Conservation (phyloP, 192 early-diverging fungal genomes). For the Dissophora ornata region DNA sequence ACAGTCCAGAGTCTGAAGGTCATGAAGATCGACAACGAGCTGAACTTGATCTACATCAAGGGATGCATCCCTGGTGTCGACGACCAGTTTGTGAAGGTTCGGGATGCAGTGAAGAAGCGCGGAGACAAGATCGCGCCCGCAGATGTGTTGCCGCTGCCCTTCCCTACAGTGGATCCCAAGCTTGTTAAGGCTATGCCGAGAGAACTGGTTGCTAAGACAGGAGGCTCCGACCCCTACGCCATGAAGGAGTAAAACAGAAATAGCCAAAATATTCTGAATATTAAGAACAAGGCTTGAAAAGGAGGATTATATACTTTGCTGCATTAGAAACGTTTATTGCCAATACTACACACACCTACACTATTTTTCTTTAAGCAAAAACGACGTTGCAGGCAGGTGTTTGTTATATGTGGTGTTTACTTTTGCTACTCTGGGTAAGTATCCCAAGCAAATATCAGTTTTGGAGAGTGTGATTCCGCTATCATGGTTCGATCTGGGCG, state of each 20-base stretch:
- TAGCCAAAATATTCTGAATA: neutral
- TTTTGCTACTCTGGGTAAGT: too few species aligned
- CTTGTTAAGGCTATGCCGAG: constrained; percentile 57
- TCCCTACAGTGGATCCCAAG: constrained; percentile 75
- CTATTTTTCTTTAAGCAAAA: too few species aligned
- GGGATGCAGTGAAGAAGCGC: constrained; percentile 86
- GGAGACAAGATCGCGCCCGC: constrained; percentile 72
- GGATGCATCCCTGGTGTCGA: constrained; percentile 91
- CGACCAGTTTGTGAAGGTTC: constrained; percentile 85
- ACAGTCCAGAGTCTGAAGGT: constrained; percentile 88
- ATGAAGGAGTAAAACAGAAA: constrained; percentile 51
- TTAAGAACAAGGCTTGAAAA: neutral
- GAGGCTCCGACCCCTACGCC: constrained; percentile 60
- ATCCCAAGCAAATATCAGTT: neutral
- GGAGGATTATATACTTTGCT: too few species aligned
- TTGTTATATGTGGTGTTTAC: too few species aligned
- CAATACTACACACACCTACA: too few species aligned
- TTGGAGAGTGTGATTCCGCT: neutral
- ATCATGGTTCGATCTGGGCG: neutral
- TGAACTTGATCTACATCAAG: constrained; percentile 94
- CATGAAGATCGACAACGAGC: constrained; percentile 84
- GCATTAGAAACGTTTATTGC: too few species aligned
- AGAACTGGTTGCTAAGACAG: constrained; percentile 61
- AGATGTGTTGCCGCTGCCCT: constrained; percentile 69
- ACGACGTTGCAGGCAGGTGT: too few species aligned